phyloP scores from a whole-genome alignment of 2,329 filamentous ascomycete species.

The Esteya vermicola region DNA sequence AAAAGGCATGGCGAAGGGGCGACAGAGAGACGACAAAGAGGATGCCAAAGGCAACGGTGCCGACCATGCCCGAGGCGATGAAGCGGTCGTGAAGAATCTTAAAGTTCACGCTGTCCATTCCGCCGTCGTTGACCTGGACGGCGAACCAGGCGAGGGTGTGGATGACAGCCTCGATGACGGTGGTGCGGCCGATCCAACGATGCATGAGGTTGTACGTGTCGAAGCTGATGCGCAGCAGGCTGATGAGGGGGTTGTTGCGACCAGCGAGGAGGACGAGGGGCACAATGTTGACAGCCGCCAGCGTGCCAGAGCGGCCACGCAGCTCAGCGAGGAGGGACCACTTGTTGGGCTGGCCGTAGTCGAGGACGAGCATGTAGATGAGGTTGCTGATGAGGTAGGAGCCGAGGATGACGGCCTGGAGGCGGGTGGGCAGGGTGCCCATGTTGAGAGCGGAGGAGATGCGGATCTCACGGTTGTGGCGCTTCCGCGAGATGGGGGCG shows the following conservation, averaged over 20 bases:
- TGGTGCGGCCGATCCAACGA: conserved; percentile 66
- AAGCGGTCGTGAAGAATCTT: conserved; percentile 46
- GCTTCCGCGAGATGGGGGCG: conserved; percentile 48
- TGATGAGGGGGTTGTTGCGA: conserved; percentile 85
- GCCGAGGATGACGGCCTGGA: conserved; percentile 43
- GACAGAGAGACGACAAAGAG: conserved; percentile 60
- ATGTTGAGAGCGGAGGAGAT: conserved; percentile 30
- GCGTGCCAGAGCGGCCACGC: conserved; percentile 69
- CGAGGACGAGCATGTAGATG: conserved; percentile 45
- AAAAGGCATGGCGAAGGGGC: conserved; percentile 82
- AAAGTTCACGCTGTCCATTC: conserved; percentile 41
- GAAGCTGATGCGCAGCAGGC: conserved; percentile 72
- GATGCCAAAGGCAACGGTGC: conserved; percentile 44
- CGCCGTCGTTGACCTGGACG: conserved; percentile 52
- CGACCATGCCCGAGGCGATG: conserved; percentile 40
- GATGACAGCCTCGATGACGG: conserved; percentile 52
- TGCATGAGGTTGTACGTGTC: conserved; percentile 92
- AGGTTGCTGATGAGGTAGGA: conserved; percentile 47
- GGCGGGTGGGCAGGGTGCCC: conserved; percentile 49
- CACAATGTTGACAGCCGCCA: conserved; percentile 82
- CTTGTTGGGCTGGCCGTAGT: conserved; percentile 42
- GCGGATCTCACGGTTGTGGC: conserved; percentile 42
- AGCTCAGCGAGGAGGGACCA: conserved; percentile 64
- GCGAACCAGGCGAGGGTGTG: conserved; percentile 63
- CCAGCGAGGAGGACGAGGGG: conserved; percentile 79